Evolutionary conservation across 2,329 filamentous ascomycete genomes (phyloP).

Genomic region (Dothidotthia symphoricarpi): DNA sequence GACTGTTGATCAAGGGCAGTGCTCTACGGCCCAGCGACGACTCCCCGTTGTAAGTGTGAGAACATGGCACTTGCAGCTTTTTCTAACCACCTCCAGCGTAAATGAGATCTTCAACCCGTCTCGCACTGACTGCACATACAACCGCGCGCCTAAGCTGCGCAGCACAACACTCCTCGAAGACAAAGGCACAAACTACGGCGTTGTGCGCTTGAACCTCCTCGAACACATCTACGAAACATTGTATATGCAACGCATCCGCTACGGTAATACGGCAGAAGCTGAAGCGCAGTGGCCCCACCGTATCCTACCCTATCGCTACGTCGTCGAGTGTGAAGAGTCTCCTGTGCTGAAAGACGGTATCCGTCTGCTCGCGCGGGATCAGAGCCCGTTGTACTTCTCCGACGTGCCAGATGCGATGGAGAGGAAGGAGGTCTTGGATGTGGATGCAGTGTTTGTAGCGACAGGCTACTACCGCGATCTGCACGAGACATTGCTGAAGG

Average conservation of each 20-base stretch:
- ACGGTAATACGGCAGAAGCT: constrained; percentile 55
- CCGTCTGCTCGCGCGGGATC: constrained; percentile 54
- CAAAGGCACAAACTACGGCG: constrained; percentile 88
- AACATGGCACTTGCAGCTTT: neutral
- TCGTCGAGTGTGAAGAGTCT: constrained; percentile 61
- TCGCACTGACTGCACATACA: constrained; percentile 74
- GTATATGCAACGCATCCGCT: constrained; percentile 77
- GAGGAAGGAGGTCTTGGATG: constrained; percentile 62
- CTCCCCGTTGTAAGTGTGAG: constrained; percentile 78
- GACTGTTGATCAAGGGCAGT: constrained; percentile 75
- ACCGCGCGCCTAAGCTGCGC: constrained; percentile 63
- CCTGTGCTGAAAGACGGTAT: constrained; percentile 33
- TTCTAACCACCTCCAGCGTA: constrained; percentile 59
- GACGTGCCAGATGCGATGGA: constrained; percentile 42
- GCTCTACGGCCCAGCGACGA: constrained; percentile 90
- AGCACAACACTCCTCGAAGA: constrained; percentile 63
- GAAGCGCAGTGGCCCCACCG: constrained; percentile 77
- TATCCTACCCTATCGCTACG: constrained; percentile 68
- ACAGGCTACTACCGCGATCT: constrained; percentile 80
- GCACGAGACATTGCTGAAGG: constrained; percentile 72
- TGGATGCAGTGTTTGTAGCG: constrained; percentile 79
- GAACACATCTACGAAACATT: constrained; percentile 84
- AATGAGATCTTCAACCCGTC: constrained; percentile 96
- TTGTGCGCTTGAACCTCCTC: constrained; percentile 86
- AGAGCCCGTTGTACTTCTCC: constrained; percentile 39